These are phyloP conservation scores for Grosmannia huntii DNA, from an alignment of 2,329 filamentous ascomycete genomes.

Conservation along the genomic window DNA sequence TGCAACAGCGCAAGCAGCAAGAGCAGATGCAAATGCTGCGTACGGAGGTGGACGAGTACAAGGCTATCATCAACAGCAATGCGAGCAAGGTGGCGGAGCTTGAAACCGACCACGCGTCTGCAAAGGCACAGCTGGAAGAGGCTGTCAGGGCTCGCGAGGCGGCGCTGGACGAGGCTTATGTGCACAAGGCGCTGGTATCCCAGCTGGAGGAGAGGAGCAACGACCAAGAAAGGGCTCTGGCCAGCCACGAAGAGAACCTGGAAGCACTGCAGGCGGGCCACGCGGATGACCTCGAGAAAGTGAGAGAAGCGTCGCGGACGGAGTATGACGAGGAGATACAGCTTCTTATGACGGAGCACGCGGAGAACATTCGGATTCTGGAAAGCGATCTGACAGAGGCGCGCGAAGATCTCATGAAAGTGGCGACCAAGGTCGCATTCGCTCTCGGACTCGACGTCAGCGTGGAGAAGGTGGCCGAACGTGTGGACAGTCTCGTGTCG, in stretches of 20 bases:
- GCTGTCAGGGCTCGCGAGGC: slow-evolving; percentile 40
- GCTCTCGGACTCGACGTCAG: slow-evolving; percentile 50
- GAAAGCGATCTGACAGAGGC: slow-evolving; percentile 51
- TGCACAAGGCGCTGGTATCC: slow-evolving; percentile 33
- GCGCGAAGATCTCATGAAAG: slow-evolving; percentile 51
- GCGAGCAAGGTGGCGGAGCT: slow-evolving; percentile 57
- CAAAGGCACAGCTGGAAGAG: slow-evolving; percentile 55
- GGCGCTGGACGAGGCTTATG: slow-evolving; percentile 28
- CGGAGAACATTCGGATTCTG: slow-evolving; percentile 40
- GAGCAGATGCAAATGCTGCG: slow-evolving; percentile 50
- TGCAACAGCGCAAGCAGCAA: slow-evolving; percentile 28
- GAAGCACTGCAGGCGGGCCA: slow-evolving; percentile 36
- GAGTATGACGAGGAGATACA: slow-evolving; percentile 45
- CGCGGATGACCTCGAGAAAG: slow-evolving; percentile 32
- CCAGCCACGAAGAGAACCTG: slow-evolving; percentile 38
- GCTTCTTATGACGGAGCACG: slow-evolving; percentile 46
- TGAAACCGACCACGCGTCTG: slow-evolving; percentile 56
- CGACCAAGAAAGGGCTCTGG: slow-evolving; percentile 45
- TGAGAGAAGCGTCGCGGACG: slow-evolving; percentile 36
- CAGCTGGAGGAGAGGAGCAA: slow-evolving; percentile 46
- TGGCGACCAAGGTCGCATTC: slow-evolving; percentile 50
- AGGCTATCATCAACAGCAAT: slow-evolving; percentile 56
- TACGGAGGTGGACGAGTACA: slow-evolving; percentile 70
- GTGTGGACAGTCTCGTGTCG: slow-evolving; percentile 42
- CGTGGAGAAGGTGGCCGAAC: slow-evolving; percentile 53